Percentiles rank a stretch among this genome's conserved stretches.
These are phyloP conservation scores for Waltergamsia citrina DNA, from an alignment of 2,329 filamentous ascomycete species.

Conservation along the genomic window DNA sequence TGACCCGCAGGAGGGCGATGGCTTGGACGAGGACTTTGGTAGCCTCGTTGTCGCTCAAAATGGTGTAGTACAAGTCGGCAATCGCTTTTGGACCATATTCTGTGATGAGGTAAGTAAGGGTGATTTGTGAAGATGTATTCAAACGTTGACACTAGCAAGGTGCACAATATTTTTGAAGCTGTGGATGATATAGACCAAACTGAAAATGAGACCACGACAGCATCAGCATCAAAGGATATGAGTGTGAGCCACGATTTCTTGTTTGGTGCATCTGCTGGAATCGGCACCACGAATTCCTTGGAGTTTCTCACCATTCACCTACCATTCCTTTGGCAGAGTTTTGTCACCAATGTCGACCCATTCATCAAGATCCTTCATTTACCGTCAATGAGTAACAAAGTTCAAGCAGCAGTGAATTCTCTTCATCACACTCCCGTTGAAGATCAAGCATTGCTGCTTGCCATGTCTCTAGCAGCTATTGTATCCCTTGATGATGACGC, in stretches of 20 bases:
- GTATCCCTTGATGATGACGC: slow-evolving; percentile 12
- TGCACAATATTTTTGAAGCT: slow-evolving; percentile 18
- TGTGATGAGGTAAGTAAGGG: too few species aligned
- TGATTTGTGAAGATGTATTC: too few species aligned
- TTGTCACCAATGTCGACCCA: slow-evolving; percentile 17
- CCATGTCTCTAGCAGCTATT: slow-evolving; percentile 16
- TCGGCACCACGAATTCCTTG: slow-evolving; percentile 5
- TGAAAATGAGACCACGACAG: not conserved
- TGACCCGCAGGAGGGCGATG: slow-evolving; percentile 7
- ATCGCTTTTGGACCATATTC: slow-evolving; percentile 21
- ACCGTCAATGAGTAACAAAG: slow-evolving; percentile 8
- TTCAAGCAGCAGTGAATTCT: slow-evolving; percentile 10
- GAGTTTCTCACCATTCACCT: slow-evolving; percentile 16
- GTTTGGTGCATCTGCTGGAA: slow-evolving; percentile 7
- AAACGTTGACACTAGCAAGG: too few species aligned
- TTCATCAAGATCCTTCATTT: slow-evolving; percentile 19
- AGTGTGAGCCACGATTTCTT: slow-evolving; percentile 8
- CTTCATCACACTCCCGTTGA: slow-evolving; percentile 10
- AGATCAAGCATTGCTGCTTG: slow-evolving; percentile 13
- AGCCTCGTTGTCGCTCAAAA: slow-evolving; percentile 14
- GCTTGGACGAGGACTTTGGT: slow-evolving; percentile 18
- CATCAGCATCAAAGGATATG: not conserved
- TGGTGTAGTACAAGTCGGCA: slow-evolving; percentile 15
- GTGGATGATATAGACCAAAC: slow-evolving; percentile 15
- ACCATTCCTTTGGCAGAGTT: slow-evolving; percentile 18